Evolutionary conservation across 2,329 filamentous ascomycete genomes (phyloP).

Genomic region (Colletotrichum salicis): DNA sequence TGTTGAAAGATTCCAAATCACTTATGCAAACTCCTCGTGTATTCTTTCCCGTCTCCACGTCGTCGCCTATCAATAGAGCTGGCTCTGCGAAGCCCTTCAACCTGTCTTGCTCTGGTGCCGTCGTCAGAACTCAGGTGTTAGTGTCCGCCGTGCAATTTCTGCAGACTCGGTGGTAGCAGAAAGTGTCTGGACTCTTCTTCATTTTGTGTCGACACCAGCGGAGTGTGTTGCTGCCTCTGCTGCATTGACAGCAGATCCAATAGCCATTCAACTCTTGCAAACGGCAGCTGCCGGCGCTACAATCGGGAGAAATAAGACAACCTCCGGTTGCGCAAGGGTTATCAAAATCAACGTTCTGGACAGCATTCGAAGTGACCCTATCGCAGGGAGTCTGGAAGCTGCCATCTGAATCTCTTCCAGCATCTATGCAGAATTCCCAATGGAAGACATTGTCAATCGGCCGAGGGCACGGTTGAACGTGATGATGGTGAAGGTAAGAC

Average conservation of each 20-base stretch:
- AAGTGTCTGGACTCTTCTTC: constrained; percentile 58
- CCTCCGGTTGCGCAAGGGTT: constrained; percentile 58
- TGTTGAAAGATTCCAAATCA: constrained; percentile 2
- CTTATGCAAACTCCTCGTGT: not conserved
- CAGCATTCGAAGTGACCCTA: constrained; percentile 43
- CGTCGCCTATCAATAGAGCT: not conserved
- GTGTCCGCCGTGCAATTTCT: constrained; percentile 51
- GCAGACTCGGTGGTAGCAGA: constrained; percentile 65
- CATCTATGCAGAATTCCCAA: constrained; percentile 56
- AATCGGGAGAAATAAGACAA: constrained; percentile 58
- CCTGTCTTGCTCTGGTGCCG: not conserved
- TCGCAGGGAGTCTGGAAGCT: constrained; percentile 38
- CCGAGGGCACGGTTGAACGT: constrained; percentile 54
- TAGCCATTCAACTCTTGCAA: constrained; percentile 58
- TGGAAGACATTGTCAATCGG: constrained; percentile 53
- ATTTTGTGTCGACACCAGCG: constrained; percentile 58
- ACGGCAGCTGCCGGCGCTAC: constrained; percentile 59
- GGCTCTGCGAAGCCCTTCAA: not conserved
- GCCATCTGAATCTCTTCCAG: constrained; percentile 45
- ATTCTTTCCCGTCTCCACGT: not conserved
- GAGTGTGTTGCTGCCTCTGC: constrained; percentile 56
- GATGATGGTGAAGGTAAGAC: constrained; percentile 63
- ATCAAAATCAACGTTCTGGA: constrained; percentile 47
- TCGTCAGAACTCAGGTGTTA: not conserved
- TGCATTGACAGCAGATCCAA: constrained; percentile 63